phyloP scores from a whole-genome alignment of 208 protist species.

The Leishmania guyanensis region DNA sequence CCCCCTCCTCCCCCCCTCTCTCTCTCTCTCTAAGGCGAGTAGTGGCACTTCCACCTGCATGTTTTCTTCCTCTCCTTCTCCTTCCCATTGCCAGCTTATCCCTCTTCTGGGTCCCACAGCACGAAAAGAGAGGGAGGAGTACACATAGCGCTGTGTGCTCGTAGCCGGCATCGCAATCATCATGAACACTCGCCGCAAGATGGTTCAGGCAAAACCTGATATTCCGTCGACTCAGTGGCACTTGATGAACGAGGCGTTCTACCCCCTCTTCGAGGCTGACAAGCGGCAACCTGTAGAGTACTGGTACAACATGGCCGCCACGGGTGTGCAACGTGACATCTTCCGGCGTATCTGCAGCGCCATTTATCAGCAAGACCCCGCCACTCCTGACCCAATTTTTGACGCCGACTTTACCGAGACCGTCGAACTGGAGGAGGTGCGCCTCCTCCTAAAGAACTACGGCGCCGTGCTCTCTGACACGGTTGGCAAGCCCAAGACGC shows the following conservation, averaged over 20 bases:
- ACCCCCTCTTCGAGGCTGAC: slow-evolving; percentile 55
- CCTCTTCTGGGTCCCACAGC: neutral
- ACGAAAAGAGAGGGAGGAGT: neutral
- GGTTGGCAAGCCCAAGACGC: slow-evolving; percentile 57
- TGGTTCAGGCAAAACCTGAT: slow-evolving; percentile 49
- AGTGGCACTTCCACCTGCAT: neutral
- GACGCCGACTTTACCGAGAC: slow-evolving; percentile 33
- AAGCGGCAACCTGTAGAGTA: slow-evolving; percentile 65
- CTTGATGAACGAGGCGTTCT: slow-evolving; percentile 82
- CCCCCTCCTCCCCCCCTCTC: neutral
- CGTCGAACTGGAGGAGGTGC: slow-evolving; percentile 51
- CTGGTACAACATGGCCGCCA: slow-evolving; percentile 90
- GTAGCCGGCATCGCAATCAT: neutral
- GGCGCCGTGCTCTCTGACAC: slow-evolving; percentile 47
- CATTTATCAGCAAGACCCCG: slow-evolving; percentile 62
- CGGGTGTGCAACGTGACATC: slow-evolving; percentile 61
- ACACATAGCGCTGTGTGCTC: neutral
- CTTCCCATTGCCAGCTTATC: neutral
- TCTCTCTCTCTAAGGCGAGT: neutral
- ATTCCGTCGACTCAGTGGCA: slow-evolving; percentile 73
- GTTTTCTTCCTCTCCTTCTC: neutral
- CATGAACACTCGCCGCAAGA: slow-evolving; percentile 82
- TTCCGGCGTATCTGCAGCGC: slow-evolving; percentile 82
- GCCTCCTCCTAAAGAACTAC: slow-evolving; percentile 73
- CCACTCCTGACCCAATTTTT: slow-evolving; percentile 38